These are phyloP conservation scores for Fusarium redolens DNA, from an alignment of 2,329 filamentous ascomycete species.

Conservation along the genomic window DNA sequence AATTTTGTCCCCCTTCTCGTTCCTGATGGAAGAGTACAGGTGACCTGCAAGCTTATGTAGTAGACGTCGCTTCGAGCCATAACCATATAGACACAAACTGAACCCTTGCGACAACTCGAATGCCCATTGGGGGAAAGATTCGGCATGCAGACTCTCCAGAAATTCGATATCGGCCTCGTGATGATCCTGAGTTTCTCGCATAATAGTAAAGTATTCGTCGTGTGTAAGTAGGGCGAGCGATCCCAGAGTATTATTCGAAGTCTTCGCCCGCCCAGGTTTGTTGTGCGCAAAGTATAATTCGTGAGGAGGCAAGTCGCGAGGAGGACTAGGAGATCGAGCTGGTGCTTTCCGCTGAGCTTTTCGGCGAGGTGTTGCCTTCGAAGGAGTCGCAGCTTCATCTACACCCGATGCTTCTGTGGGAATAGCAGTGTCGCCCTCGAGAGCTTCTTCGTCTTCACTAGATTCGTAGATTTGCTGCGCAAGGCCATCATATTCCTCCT, in stretches of 20 bases:
- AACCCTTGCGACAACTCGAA: slow-evolving; percentile 91
- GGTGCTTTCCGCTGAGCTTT: slow-evolving; percentile 46
- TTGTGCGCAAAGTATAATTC: slow-evolving; percentile 97
- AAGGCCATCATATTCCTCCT: slow-evolving; percentile 77
- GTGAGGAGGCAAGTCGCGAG: slow-evolving; percentile 83
- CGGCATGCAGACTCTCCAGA: slow-evolving; percentile 78
- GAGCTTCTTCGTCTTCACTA: slow-evolving; percentile 62
- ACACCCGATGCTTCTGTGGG: slow-evolving; percentile 26
- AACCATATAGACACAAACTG: slow-evolving; percentile 91
- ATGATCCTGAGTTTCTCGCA: slow-evolving; percentile 72
- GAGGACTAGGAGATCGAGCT: slow-evolving; percentile 78
- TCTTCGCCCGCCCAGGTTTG: slow-evolving; percentile 81
- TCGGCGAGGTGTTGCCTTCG: slow-evolving; percentile 55
- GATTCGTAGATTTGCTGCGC: slow-evolving; percentile 75
- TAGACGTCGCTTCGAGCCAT: slow-evolving; percentile 86
- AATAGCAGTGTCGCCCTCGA: slow-evolving; percentile 36
- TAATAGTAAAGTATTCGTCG: slow-evolving; percentile 84
- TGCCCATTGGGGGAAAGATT: slow-evolving; percentile 89
- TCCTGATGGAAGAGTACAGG: slow-evolving; percentile 57
- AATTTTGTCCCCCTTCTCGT: slow-evolving; percentile 61
- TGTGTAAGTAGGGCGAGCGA: slow-evolving; percentile 83
- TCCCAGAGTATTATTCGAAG: slow-evolving; percentile 85
- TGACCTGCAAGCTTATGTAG: slow-evolving; percentile 80
- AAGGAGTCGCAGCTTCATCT: slow-evolving; percentile 56
- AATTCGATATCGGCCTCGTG: slow-evolving; percentile 78